phyloP scores from a whole-genome alignment of 2,329 filamentous ascomycete species.

The Colletotrichum sp. region DNA sequence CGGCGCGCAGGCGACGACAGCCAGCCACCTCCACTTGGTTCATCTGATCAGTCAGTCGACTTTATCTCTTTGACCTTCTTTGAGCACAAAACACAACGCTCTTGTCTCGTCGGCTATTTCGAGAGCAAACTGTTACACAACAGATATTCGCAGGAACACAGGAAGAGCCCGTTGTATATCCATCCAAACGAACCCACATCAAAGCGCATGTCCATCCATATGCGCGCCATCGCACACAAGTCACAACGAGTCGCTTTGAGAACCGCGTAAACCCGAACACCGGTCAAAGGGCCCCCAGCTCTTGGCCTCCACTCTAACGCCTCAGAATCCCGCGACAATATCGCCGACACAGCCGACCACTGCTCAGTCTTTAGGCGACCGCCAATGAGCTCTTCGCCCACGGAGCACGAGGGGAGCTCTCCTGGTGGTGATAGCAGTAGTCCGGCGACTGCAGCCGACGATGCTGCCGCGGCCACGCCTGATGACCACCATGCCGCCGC shows the following conservation, averaged over 20 bases:
- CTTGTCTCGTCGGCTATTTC: neutral
- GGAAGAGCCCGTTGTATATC: neutral
- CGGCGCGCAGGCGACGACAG: neutral
- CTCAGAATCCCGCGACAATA: neutral
- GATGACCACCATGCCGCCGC: neutral
- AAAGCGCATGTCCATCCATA: neutral
- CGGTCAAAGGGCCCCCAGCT: neutral
- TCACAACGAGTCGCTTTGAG: neutral
- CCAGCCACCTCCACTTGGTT: neutral
- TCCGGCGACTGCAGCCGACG: neutral
- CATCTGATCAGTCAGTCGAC: neutral
- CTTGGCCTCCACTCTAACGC: neutral
- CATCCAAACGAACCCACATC: neutral
- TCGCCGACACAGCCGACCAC: neutral
- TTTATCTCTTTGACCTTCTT: neutral
- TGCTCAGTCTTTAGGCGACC: neutral
- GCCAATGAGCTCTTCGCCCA: constrained; percentile 8
- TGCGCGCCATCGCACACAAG: neutral
- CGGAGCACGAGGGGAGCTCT: neutral
- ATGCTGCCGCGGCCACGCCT: neutral
- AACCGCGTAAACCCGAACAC: neutral
- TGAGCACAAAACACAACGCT: neutral
- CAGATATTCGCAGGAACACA: neutral
- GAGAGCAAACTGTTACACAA: neutral
- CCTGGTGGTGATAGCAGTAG: neutral